Evolutionary conservation across 2,329 filamentous ascomycete species (phyloP), one percentile per base, ranked within the genome.

Genomic region (Aspergillus sp.): DNA sequence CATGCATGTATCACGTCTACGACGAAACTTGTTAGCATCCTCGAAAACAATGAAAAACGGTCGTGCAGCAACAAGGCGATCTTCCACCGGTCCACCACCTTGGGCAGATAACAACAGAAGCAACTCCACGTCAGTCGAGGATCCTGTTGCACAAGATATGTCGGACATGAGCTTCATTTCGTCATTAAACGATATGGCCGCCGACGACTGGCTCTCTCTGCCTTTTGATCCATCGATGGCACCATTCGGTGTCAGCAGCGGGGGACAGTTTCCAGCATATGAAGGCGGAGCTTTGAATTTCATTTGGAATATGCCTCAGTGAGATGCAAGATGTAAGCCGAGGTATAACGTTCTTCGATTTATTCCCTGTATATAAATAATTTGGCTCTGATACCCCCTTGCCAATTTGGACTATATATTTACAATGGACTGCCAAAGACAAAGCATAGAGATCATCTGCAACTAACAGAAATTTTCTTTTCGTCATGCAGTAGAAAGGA

Each of bases 211-310:
- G 68, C 58, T 71, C 27, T 69, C 66, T 1, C 43, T 69, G 28
- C 67, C 68, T 5, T 70, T 70, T 43, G 67, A 70, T 49, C 67
- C 67, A 5, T 69, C 66, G 0, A 70, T 71, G 65, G 68, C 68
- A 12, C 68, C 68, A 0, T 71, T 71, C 50, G 64, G 66, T 1
- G 64, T 67, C 46, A 62, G 56, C 34, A 58, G 50, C 30, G 59
- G 60, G 27, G 63, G 58, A 6, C 67, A 68, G 42, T 65, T 67
- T 38, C 64, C 67, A 13, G 66, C 66, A 13, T 64, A 67, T 46
- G 67, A 68, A 45, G 64, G 64, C 5, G 62, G 65, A 2, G 61
- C 60, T 8, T 50, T 71, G 44, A 66, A 71, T 48, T 71, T 71
- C 44, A 64, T 71, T 27, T 71, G 66, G 66, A 71, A 71, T 52